A percentile compares a stretch with the other conserved stretches of the same genome.
Conservation (phyloP, 2,329 filamentous ascomycete species). For the Diplocarpon rosae region DNA sequence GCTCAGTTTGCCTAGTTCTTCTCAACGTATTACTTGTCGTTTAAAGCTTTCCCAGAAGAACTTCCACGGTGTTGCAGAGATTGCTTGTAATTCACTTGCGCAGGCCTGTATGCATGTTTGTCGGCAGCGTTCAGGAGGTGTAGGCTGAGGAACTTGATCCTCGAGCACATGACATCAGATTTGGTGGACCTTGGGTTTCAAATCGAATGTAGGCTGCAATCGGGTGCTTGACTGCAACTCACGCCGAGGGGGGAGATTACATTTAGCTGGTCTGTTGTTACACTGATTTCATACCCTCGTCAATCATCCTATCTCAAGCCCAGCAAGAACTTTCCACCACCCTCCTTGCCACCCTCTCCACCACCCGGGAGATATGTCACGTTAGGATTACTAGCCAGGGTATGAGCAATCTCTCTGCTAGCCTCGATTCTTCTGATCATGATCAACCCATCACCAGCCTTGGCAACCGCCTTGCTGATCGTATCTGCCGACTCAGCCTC, state of each 20-base stretch:
- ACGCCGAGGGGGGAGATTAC: constrained; percentile 16
- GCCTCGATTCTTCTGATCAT: constrained; percentile 97
- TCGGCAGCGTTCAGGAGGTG: too few relatives aligned
- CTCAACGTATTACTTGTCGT: too few relatives aligned
- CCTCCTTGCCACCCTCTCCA: constrained; percentile 44
- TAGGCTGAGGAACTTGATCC: too few relatives aligned
- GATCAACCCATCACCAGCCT: constrained; percentile 85
- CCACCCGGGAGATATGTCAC: constrained; percentile 87
- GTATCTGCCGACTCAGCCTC: constrained; percentile 95
- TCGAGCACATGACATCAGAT: too few relatives aligned
- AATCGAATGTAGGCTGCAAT: too few relatives aligned
- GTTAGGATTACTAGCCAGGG: constrained; percentile 81
- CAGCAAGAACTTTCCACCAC: constrained; percentile 50
- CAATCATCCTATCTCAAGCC: constrained; percentile 40
- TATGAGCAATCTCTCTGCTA: constrained; percentile 87
- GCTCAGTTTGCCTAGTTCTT: too few relatives aligned
- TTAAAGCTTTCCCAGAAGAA: too few relatives aligned
- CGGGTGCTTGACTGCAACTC: background rate
- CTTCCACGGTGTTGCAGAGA: too few relatives aligned
- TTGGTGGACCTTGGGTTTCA: too few relatives aligned
- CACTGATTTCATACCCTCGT: constrained; percentile 11
- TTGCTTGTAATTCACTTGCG: too few relatives aligned
- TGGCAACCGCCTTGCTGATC: constrained; percentile 86
- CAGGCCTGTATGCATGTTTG: too few relatives aligned
- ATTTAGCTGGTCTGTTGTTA: constrained; percentile 21